Conservation (phyloP, 2,329 filamentous ascomycete species). For the Penicillium thymicola region DNA sequence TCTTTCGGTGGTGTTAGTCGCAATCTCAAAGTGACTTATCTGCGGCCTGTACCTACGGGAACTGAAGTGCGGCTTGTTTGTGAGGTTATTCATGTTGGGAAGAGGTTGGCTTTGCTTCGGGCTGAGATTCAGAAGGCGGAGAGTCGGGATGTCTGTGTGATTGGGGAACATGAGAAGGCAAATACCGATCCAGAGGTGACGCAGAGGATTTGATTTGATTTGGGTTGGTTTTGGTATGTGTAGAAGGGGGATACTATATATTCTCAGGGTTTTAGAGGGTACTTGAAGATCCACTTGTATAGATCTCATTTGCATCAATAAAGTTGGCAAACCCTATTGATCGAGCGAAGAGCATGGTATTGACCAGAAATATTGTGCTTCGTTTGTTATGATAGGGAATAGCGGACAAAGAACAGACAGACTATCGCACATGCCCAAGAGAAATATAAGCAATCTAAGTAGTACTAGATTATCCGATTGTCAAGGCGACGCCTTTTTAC, state of each 20-base stretch:
- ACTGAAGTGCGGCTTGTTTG: conserved; percentile 53
- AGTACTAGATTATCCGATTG: conserved; percentile 27
- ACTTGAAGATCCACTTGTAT: conserved; percentile 1
- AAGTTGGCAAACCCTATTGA: neutral
- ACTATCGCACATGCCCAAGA: conserved; percentile 26
- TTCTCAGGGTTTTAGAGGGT: no score
- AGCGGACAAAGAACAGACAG: conserved; percentile 14
- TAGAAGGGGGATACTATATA: neutral
- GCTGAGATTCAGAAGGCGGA: conserved; percentile 55
- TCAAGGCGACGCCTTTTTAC: conserved; percentile 23
- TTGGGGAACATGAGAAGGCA: conserved; percentile 64
- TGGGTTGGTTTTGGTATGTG: neutral
- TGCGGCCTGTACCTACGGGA: conserved; percentile 58
- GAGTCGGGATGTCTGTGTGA: conserved; percentile 53
- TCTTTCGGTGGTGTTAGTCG: conserved; percentile 61
- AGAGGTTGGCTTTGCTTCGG: conserved; percentile 52
- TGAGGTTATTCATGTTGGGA: conserved; percentile 58
- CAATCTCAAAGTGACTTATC: conserved; percentile 64
- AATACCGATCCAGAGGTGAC: conserved; percentile 52
- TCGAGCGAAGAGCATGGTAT: neutral
- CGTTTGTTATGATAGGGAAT: conserved; percentile 9
- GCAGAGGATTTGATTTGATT: conserved; percentile 23
- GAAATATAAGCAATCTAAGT: conserved; percentile 31
- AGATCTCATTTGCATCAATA: conserved; percentile 5
- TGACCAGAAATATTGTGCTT: conserved; percentile 18